Conservation (phyloP, 164 flowering plant genomes). For the Cinnamomum micranthum region DNA sequence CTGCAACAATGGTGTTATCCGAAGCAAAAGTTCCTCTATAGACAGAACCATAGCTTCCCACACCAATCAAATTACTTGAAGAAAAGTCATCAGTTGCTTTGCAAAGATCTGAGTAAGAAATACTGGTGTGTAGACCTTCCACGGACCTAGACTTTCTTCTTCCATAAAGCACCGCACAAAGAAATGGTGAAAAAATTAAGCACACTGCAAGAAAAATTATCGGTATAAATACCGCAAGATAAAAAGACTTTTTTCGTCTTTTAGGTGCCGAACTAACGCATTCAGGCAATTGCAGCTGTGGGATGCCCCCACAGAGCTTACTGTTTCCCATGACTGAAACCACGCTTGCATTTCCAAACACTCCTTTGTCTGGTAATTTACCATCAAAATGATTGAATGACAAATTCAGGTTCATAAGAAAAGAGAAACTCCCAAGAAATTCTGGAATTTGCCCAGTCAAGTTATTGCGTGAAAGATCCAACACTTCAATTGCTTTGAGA, state of each 20-base stretch:
- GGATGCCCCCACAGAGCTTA: slow-evolving; percentile 15
- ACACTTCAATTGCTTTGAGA: not conserved
- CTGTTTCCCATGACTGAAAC: slow-evolving; percentile 9
- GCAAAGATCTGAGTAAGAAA: slow-evolving; percentile 16
- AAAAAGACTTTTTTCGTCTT: too few species aligned
- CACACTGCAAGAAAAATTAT: not conserved
- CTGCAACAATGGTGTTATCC: slow-evolving; percentile 1
- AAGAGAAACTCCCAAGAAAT: not conserved
- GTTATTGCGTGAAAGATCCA: slow-evolving; percentile 7
- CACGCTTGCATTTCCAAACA: slow-evolving; percentile 7
- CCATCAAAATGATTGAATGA: slow-evolving; percentile 8
- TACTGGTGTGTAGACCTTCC: not conserved
- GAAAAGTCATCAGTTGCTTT: slow-evolving; percentile 15
- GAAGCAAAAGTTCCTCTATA: slow-evolving; percentile 6
- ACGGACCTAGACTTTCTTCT: not conserved
- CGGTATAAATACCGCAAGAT: not conserved
- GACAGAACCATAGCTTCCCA: slow-evolving; percentile 16
- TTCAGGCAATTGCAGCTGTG: not conserved
- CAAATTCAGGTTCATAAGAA: not conserved
- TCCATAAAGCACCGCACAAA: not conserved
- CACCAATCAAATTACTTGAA: slow-evolving; percentile 12
- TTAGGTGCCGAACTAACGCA: not conserved
- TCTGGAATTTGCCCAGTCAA: slow-evolving; percentile 3
- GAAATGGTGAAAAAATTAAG: not conserved
- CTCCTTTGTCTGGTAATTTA: slow-evolving; percentile 1